Evolutionary conservation across 176 grass and related monocot genomes (phyloP).

Genomic region (Eremochloa ophiuroides): DNA sequence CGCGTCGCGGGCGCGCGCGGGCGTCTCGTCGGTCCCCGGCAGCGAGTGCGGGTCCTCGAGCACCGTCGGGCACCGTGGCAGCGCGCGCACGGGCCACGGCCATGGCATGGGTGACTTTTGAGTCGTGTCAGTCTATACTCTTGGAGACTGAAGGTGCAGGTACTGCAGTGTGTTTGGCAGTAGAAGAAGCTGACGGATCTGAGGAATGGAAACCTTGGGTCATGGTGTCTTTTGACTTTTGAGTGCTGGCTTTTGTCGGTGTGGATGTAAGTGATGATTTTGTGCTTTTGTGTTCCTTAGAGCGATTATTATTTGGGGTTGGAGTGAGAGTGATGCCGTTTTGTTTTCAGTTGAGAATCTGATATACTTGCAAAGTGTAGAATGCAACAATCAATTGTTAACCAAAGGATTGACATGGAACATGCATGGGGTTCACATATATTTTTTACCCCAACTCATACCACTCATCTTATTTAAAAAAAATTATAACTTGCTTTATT

Average conservation of each 20-base stretch:
- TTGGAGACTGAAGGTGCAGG: background rate
- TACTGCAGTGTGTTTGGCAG: background rate
- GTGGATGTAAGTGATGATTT: background rate
- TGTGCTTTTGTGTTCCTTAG: background rate
- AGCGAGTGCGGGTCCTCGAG: conserved; percentile 64
- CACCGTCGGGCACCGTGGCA: conserved; percentile 37
- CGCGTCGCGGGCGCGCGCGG: conserved; percentile 36
- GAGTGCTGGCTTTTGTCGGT: background rate
- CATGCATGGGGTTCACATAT: too few relatives aligned
- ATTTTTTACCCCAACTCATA: too few relatives aligned
- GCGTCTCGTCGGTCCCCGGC: conserved; percentile 30
- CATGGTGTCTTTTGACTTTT: background rate
- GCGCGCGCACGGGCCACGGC: background rate
- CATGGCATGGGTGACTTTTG: background rate
- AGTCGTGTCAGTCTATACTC: too few relatives aligned
- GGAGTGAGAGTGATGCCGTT: background rate
- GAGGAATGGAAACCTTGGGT: background rate
- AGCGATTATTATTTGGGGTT: background rate
- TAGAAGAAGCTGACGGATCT: background rate
- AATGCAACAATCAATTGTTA: background rate
- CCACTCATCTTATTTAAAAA: too few relatives aligned
- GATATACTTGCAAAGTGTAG: background rate
- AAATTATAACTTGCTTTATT: too few relatives aligned
- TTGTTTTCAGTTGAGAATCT: background rate
- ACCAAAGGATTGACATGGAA: too few relatives aligned